Conservation (phyloP, 164 flowering plant species). For the Annona cherimola region DNA sequence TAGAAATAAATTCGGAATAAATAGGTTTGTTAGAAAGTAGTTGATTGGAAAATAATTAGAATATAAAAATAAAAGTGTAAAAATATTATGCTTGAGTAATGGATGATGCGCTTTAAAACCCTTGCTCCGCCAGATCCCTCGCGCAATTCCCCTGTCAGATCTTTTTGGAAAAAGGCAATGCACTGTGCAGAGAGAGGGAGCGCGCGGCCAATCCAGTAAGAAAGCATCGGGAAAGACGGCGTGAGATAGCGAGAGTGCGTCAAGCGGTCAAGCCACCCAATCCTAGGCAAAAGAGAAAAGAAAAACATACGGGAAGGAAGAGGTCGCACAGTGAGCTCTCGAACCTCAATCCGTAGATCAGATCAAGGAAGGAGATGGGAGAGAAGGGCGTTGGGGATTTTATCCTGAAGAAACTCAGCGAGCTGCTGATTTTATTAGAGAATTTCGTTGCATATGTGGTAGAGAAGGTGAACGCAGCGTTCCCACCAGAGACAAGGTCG, state of each 20-base stretch:
- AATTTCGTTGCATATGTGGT: slow-evolving; percentile 8
- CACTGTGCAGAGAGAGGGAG: no score
- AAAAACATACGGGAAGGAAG: not conserved
- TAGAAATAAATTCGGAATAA: no score
- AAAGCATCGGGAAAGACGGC: not conserved
- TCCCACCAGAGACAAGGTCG: slow-evolving; percentile 27
- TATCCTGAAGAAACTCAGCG: not conserved
- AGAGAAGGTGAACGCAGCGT: slow-evolving; percentile 12
- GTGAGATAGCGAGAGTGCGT: not conserved
- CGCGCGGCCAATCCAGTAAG: no score
- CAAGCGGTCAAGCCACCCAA: not conserved
- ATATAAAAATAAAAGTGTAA: no score
- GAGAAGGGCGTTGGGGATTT: slow-evolving; percentile 1
- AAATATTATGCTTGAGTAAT: no score
- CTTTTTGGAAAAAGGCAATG: no score
- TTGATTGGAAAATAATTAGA: no score
- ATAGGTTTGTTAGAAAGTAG: no score
- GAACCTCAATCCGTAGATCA: not conserved
- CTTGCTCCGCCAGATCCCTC: no score
- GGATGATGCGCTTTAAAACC: no score
- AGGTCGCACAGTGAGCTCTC: not conserved
- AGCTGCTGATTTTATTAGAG: slow-evolving; percentile 10
- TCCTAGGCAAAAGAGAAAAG: not conserved
- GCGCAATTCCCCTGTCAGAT: no score
- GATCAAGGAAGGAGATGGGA: not conserved